Conservation (phyloP, 257 asterid genomes). For the Linaria vulgaris region DNA sequence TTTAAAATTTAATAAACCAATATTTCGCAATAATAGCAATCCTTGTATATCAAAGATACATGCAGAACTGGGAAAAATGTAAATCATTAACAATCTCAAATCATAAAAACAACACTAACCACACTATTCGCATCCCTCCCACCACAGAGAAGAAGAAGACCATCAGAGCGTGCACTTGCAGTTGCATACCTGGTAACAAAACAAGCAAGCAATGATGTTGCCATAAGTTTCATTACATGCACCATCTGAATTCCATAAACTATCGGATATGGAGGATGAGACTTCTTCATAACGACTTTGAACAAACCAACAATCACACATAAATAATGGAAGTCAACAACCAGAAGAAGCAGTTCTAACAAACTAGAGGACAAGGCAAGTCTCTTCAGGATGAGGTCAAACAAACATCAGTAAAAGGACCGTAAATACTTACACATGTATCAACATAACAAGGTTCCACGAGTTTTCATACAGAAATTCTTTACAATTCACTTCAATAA, state of each 20-base stretch:
- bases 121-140: conserved; percentile 98
- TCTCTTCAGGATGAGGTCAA: not conserved
- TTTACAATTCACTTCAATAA: conserved; percentile 7
- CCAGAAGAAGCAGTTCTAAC: not conserved
- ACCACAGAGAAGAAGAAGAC: conserved; percentile 97
- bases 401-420: conserved; percentile 13
- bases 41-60: conserved; percentile 11
- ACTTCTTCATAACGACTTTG: not conserved
- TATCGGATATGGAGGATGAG: not conserved
- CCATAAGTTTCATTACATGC: conserved; percentile 11
- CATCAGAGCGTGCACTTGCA: conserved; percentile 99
- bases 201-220: conserved; percentile 22
- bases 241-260: not conserved
- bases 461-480: not conserved
- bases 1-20: no score
- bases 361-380: not conserved
- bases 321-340: not conserved
- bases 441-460: conserved; percentile 3
- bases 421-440: not conserved
- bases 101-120: conserved; percentile 43
- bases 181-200: conserved; percentile 80
- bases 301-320: not conserved
- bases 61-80: not conserved
- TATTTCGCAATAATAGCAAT: conserved; percentile 7
- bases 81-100: not conserved